Conservation (phyloP, 2,329 filamentous ascomycete genomes). For the Laburnicola sp. region DNA sequence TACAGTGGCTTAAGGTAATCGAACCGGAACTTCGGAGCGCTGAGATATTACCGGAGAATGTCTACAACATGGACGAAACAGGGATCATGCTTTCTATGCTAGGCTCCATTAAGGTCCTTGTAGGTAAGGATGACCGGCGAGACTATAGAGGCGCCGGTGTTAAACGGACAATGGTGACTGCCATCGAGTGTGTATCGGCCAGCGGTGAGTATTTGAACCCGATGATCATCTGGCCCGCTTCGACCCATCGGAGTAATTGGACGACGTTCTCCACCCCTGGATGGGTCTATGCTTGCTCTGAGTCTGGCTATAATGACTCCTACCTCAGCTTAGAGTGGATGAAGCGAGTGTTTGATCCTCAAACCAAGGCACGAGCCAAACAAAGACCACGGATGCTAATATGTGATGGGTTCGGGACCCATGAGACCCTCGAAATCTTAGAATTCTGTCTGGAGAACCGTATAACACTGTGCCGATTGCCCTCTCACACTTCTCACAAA, state of each 20-base stretch:
- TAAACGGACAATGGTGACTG: slow-evolving; percentile 24
- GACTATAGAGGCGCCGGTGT: slow-evolving; percentile 25
- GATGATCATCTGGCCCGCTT: slow-evolving; percentile 25
- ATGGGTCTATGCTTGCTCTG: too few relatives aligned
- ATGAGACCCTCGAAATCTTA: too few relatives aligned
- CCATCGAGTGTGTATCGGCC: slow-evolving; percentile 21
- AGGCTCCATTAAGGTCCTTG: slow-evolving; percentile 17
- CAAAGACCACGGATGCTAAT: too few relatives aligned
- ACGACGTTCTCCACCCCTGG: too few relatives aligned
- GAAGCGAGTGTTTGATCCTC: not conserved
- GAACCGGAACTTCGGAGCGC: not conserved
- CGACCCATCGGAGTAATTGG: too few relatives aligned
- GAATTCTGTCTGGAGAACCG: too few relatives aligned
- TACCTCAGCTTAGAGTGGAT: not conserved
- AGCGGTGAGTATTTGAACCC: slow-evolving; percentile 22
- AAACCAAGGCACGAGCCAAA: not conserved
- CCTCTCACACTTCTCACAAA: too few relatives aligned
- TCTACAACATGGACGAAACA: slow-evolving; percentile 29
- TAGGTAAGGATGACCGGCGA: slow-evolving; percentile 22
- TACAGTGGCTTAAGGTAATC: not conserved
- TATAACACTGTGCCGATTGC: too few relatives aligned
- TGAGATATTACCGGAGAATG: not conserved
- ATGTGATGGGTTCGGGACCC: too few relatives aligned
- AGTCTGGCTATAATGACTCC: not conserved
- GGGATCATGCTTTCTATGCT: slow-evolving; percentile 21